phyloP scores from a whole-genome alignment of 352 stramenopile genomes.

The Globisporangium iwayamae region DNA sequence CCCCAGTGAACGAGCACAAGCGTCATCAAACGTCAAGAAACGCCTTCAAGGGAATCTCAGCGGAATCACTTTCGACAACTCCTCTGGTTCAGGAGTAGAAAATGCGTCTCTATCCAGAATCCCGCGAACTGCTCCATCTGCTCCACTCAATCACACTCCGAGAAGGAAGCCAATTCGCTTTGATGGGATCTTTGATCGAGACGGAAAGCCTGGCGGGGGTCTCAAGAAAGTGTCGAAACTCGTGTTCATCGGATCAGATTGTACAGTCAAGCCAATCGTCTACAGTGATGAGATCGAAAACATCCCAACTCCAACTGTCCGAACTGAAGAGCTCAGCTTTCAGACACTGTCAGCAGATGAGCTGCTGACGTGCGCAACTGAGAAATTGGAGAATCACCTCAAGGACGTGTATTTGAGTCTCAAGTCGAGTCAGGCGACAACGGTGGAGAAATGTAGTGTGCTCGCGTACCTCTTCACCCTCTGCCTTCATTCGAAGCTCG shows the following conservation, averaged over 20 bases:
- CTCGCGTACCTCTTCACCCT: slow-evolving; percentile 60
- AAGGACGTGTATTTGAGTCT: slow-evolving; percentile 75
- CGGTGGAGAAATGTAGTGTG: slow-evolving; percentile 37
- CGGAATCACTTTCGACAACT: neutral
- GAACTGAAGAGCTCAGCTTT: slow-evolving; percentile 36
- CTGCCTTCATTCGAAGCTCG: slow-evolving; percentile 48
- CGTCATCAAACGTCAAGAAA: neutral
- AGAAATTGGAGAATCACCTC: slow-evolving; percentile 61
- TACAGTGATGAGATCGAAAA: slow-evolving; percentile 48
- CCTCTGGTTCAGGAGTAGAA: neutral
- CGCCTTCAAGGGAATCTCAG: slow-evolving; percentile 1
- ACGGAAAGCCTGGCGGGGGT: slow-evolving; percentile 26
- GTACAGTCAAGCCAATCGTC: slow-evolving; percentile 56
- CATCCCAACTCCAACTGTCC: slow-evolving; percentile 23
- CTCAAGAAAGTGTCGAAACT: slow-evolving; percentile 48
- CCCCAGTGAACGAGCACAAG: neutral
- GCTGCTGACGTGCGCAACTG: slow-evolving; percentile 39
- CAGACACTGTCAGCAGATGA: slow-evolving; percentile 28
- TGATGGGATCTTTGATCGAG: slow-evolving; percentile 29
- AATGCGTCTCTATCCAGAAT: neutral
- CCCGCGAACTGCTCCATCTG: slow-evolving; percentile 32
- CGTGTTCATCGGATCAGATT: slow-evolving; percentile 59
- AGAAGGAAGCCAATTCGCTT: slow-evolving; percentile 15
- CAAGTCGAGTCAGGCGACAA: slow-evolving; percentile 28
- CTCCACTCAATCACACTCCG: neutral